phyloP scores from a whole-genome alignment of 2,329 filamentous ascomycete genomes.

The Stromatinia cepivora region DNA sequence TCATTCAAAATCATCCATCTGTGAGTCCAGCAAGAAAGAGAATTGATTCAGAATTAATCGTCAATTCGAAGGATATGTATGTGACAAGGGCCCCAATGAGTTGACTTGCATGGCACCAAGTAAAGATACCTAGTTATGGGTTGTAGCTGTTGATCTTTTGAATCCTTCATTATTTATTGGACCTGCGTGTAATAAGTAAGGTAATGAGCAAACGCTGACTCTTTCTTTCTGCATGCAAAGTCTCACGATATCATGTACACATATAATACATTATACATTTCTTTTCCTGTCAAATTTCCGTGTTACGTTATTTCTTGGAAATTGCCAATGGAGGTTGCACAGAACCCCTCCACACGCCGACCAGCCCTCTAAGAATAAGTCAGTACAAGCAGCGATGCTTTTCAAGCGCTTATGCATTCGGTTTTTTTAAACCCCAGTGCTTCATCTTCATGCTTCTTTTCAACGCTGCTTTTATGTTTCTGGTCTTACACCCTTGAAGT shows the following conservation, averaged over 20 bases:
- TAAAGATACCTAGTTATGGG: neutral
- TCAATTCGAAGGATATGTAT: neutral
- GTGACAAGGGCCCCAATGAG: neutral
- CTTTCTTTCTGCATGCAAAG: neutral
- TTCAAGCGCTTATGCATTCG: neutral
- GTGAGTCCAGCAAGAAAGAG: neutral
- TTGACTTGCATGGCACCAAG: neutral
- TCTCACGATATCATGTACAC: constrained; percentile 1
- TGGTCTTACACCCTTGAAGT: no score
- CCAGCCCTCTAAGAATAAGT: neutral
- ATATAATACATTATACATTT: neutral
- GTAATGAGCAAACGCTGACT: neutral
- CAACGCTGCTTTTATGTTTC: constrained; percentile 1
- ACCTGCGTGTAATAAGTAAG: neutral
- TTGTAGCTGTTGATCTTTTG: neutral
- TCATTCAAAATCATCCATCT: neutral
- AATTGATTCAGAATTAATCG: neutral
- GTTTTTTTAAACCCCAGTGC: neutral
- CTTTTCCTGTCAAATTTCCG: neutral
- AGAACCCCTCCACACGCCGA: constrained; percentile 3
- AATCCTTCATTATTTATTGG: neutral
- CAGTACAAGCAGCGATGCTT: neutral
- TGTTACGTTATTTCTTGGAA: neutral
- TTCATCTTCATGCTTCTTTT: neutral
- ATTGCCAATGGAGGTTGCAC: neutral